Conservation (phyloP, 225 moss, liverwort and hornwort species). For the Physcomitrellopsis africana region DNA sequence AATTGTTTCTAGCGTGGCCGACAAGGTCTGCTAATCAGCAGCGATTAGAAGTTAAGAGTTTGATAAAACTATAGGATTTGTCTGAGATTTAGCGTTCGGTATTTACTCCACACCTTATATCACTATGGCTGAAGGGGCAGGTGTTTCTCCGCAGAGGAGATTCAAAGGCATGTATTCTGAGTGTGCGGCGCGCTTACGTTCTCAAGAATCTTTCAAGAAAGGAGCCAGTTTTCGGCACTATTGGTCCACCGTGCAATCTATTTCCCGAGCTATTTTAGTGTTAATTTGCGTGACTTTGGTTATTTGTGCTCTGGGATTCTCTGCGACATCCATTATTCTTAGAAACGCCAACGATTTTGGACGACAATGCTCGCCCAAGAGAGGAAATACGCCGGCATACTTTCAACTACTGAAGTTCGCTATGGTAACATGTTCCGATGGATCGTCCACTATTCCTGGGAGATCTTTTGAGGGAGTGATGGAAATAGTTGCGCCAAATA, state of each 20-base stretch:
- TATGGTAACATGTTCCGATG: constrained; percentile 98
- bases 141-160: constrained; percentile 60
- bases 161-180: constrained; percentile 58
- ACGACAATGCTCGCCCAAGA: constrained; percentile 61
- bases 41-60: constrained; percentile 23
- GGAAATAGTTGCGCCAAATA: constrained; percentile 90
- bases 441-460: constrained; percentile 84
- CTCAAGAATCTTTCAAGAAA: constrained; percentile 75
- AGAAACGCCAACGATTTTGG: constrained; percentile 89
- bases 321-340: constrained; percentile 74
- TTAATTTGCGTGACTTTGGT: constrained; percentile 50
- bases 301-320: constrained; percentile 54
- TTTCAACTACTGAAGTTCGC: constrained; percentile 73
- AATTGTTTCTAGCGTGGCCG: background rate
- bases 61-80: background rate
- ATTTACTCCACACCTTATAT: background rate
- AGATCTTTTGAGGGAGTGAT: constrained; percentile 96
- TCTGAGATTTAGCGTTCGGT: background rate
- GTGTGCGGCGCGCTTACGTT: constrained; percentile 54
- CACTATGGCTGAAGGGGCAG: constrained; percentile 45
- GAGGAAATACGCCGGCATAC: constrained; percentile 42
- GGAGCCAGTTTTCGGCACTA: constrained; percentile 63
- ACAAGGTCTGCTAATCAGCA: constrained; percentile 34
- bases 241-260: constrained; percentile 63
- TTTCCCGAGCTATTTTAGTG: constrained; percentile 59